Evolutionary conservation across 129 eudicot genomes (phyloP).

Genomic region (sunflower (Helianthus annuus)): DNA sequence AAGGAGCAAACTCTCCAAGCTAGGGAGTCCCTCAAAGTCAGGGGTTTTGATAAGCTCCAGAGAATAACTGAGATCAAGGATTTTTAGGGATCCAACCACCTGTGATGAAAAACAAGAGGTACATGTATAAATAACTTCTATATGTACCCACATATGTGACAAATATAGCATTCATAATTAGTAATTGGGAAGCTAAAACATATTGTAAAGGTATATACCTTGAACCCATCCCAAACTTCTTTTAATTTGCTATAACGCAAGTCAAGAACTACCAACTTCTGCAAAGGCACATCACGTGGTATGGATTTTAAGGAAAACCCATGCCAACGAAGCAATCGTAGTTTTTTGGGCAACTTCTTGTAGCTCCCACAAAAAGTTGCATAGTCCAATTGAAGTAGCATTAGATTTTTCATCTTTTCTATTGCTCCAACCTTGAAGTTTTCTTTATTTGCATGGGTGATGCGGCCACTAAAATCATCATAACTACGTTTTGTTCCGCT

Average conservation of each 20-base stretch:
- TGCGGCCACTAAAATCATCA: neutral
- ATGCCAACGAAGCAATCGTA: conserved; percentile 17
- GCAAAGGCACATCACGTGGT: neutral
- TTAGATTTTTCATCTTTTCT: conserved; percentile 23
- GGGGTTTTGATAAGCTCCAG: conserved; percentile 13
- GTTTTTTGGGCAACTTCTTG: conserved; percentile 15
- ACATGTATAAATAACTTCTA: neutral
- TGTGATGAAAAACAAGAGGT: neutral
- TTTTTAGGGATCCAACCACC: neutral
- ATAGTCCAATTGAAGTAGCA: conserved; percentile 22
- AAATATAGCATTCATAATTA: neutral
- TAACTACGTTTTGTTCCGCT: neutral
- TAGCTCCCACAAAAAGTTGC: conserved; percentile 9
- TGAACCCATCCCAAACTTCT: no score
- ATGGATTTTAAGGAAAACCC: neutral
- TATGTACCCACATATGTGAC: neutral
- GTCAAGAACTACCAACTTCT: no score
- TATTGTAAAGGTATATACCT: neutral
- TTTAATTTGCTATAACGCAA: no score
- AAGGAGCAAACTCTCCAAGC: conserved; percentile 12
- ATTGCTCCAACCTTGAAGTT: neutral
- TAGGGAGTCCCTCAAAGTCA: conserved; percentile 11
- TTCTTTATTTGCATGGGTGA: neutral
- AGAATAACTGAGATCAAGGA: conserved; percentile 12
- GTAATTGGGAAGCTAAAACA: neutral